A percentile compares a stretch with the other conserved stretches of the same genome.
These are phyloP conservation scores for Annulohypoxylon nitens DNA, from an alignment of 495 filamentous ascomycete genomes.

Conservation along the genomic window DNA sequence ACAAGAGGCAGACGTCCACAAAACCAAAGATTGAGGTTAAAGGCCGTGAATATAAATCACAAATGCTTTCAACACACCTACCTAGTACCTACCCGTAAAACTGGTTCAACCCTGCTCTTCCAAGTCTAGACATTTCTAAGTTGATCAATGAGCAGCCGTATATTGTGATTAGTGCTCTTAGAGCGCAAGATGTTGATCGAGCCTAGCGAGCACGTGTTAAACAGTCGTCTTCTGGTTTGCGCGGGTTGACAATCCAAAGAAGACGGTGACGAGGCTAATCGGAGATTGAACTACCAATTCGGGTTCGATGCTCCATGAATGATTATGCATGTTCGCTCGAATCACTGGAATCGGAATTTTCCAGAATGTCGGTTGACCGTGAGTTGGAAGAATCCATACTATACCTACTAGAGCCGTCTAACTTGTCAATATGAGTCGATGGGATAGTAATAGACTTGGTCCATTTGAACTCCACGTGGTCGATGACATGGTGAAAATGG, in stretches of 20 bases:
- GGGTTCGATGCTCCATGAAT: slow-evolving; percentile 13
- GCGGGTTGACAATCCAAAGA: slow-evolving; percentile 16
- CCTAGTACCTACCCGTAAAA: background rate
- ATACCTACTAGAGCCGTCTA: background rate
- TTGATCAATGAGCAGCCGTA: slow-evolving; percentile 1
- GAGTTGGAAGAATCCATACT: background rate
- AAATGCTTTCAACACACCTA: background rate
- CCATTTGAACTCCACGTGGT: slow-evolving; percentile 5
- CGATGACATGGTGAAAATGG: background rate
- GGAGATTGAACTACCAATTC: slow-evolving; percentile 46
- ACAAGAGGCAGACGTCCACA: background rate
- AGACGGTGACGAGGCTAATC: slow-evolving; percentile 30
- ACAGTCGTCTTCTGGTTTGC: slow-evolving; percentile 37
- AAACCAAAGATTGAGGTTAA: background rate
- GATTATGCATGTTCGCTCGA: slow-evolving; percentile 16
- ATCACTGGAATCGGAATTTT: slow-evolving; percentile 4
- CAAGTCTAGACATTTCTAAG: background rate
- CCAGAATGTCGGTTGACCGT: background rate
- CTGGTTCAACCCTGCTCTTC: background rate
- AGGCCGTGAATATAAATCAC: background rate
- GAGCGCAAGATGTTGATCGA: background rate
- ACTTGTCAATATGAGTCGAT: background rate
- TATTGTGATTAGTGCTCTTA: slow-evolving; percentile 4
- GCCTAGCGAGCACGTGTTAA: slow-evolving; percentile 34
- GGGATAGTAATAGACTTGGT: background rate